phyloP scores from a whole-genome alignment of 306 rosid genomes.

The Cucumis melo region DNA sequence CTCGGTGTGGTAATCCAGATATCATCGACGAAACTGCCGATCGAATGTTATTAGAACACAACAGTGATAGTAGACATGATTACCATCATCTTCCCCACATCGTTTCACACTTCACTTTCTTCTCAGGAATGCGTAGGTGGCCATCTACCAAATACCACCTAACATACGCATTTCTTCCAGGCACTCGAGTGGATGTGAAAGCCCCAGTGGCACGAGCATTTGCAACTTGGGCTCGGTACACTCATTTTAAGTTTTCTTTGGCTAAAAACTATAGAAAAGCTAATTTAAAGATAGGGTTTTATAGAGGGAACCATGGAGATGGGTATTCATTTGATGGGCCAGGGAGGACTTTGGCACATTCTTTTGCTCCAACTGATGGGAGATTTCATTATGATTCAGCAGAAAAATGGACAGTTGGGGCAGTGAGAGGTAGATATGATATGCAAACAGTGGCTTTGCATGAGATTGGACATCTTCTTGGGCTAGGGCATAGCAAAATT shows the following conservation, averaged over 20 bases:
- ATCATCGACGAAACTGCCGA: background rate
- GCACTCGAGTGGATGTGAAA: background rate
- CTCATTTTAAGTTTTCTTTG: background rate
- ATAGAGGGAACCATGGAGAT: background rate
- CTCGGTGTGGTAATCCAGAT: background rate
- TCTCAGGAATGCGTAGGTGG: too few relatives aligned
- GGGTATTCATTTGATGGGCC: background rate
- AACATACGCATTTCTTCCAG: background rate
- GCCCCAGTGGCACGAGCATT: background rate
- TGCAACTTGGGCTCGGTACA: background rate
- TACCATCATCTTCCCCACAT: too few relatives aligned
- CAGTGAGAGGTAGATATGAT: background rate
- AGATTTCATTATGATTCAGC: conserved; percentile 2
- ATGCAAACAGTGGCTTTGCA: conserved; percentile 5
- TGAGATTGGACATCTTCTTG: conserved; percentile 13
- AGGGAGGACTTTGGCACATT: conserved; percentile 3
- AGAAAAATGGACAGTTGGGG: conserved; percentile 1
- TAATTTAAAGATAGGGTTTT: background rate
- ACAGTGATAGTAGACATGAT: too few relatives aligned
- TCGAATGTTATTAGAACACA: background rate
- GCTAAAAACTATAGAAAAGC: background rate
- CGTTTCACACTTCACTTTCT: too few relatives aligned
- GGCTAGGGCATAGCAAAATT: background rate
- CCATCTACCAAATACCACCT: too few relatives aligned
- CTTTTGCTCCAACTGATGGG: conserved; percentile 4